These are phyloP conservation scores for Saccharomycopsis microspora DNA, from an alignment of 805 yeast species.

Conservation along the genomic window DNA sequence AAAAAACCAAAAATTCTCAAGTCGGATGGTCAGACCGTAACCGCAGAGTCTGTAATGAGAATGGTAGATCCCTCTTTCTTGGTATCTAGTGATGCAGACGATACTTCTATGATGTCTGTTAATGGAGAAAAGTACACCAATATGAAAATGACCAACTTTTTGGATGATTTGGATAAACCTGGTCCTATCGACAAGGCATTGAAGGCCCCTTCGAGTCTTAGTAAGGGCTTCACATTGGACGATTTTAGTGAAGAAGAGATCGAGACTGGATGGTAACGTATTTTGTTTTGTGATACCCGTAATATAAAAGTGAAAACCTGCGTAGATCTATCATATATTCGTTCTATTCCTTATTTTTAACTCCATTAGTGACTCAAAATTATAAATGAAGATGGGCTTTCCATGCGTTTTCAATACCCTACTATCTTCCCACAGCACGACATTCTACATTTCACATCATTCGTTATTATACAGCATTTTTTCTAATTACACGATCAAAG, in stretches of 20 bases:
- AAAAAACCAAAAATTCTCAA: constrained; percentile 17
- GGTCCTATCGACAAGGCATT: constrained; percentile 15
- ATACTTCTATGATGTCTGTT: constrained; percentile 13
- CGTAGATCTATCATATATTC: too few species aligned
- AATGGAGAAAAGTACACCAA: neutral
- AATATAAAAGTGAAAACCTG: too few species aligned
- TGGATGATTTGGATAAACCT: constrained; percentile 14
- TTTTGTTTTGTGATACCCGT: neutral
- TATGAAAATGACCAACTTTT: constrained; percentile 7
- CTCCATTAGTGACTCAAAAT: too few species aligned
- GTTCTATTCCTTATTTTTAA: too few species aligned
- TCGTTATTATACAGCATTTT: too few species aligned
- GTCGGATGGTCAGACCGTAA: constrained; percentile 16
- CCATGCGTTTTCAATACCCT: too few species aligned
- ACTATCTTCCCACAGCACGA: too few species aligned
- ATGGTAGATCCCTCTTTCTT: constrained; percentile 16
- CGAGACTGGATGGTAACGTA: neutral
- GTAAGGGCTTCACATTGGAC: constrained; percentile 6
- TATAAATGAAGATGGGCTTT: too few species aligned
- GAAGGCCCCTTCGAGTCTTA: constrained; percentile 1
- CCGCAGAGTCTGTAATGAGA: constrained; percentile 17
- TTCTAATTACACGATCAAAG: neutral
- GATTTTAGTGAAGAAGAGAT: neutral
- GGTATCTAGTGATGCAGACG: constrained; percentile 16
- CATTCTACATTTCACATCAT: too few species aligned